Conservation (phyloP, 768 basidiomycete species). For the Auriscalpium orientale region DNA sequence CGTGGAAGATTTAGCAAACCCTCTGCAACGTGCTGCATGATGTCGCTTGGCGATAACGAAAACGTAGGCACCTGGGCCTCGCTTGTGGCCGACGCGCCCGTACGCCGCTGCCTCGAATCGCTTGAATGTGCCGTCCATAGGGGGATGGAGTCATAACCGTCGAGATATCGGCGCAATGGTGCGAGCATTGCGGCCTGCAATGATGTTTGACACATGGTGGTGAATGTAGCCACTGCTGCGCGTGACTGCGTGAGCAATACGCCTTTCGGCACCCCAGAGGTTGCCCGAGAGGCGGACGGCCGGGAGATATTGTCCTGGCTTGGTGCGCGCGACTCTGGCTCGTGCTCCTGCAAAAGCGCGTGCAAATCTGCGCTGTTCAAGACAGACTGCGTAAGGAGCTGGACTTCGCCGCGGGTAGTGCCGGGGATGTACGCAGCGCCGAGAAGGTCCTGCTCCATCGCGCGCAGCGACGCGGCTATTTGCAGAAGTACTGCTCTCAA, state of each 20-base stretch:
- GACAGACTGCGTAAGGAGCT: conserved; percentile 74
- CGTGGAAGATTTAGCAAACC: conserved; percentile 90
- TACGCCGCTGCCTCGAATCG: conserved; percentile 39
- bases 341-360: conserved; percentile 46
- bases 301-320: conserved; percentile 21
- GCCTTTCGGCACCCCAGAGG: conserved; percentile 17
- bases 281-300: conserved; percentile 23
- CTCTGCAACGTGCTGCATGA: conserved; percentile 83
- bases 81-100: conserved; percentile 28
- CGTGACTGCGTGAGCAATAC: conserved; percentile 46
- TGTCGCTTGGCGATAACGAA: conserved; percentile 85
- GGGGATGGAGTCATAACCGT: conserved; percentile 57
- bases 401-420: conserved; percentile 57
- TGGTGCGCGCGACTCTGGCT: conserved; percentile 30
- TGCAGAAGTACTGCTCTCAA: conserved; percentile 52
- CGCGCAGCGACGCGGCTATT: conserved; percentile 50
- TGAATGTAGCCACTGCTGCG: conserved; percentile 52
- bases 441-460: conserved; percentile 45
- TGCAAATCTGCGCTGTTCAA: conserved; percentile 79
- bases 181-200: conserved; percentile 80
- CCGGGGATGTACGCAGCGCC: conserved; percentile 46
- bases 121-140: conserved; percentile 50
- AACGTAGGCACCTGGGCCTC: conserved; percentile 81
- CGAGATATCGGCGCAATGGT: conserved; percentile 69
- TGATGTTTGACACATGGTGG: conserved; percentile 65